A percentile compares a stretch with the other conserved stretches of the same genome.
phyloP scores from a whole-genome alignment of 1,284 basidiomycete species.

The Erythrobasidium hasegawianum region DNA sequence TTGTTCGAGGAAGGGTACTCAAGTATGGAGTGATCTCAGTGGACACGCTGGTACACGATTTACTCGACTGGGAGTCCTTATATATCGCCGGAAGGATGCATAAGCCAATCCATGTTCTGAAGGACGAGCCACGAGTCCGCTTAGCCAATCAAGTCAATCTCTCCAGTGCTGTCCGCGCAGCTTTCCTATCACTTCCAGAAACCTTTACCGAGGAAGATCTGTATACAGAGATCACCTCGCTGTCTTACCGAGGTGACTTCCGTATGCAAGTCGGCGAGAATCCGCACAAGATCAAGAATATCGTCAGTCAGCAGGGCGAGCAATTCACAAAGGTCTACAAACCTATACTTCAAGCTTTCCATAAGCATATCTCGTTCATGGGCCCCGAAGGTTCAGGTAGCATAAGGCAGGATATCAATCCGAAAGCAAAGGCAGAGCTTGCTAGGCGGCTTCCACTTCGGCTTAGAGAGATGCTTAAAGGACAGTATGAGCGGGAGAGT shows the following conservation, averaged over 20 bases:
- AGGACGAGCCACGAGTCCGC: constrained; percentile 79
- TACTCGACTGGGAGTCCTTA: constrained; percentile 86
- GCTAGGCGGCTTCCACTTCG: constrained; percentile 69
- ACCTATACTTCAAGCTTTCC: constrained; percentile 53
- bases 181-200: constrained; percentile 62
- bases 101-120: constrained; percentile 77
- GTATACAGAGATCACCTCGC: constrained; percentile 78
- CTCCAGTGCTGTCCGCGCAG: constrained; percentile 77
- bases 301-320: constrained; percentile 72
- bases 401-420: constrained; percentile 61
- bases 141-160: constrained; percentile 91
- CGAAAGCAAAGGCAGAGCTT: constrained; percentile 65
- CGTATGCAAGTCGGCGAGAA: constrained; percentile 91
- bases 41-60: constrained; percentile 79
- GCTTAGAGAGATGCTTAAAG: constrained; percentile 60
- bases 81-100: constrained; percentile 96
- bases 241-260: constrained; percentile 87
- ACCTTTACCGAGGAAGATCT: constrained; percentile 71
- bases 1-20: constrained; percentile 79
- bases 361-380: constrained; percentile 41
- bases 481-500: constrained; percentile 52
- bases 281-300: constrained; percentile 87
- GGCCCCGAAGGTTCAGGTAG: constrained; percentile 35
- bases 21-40: constrained; percentile 98
- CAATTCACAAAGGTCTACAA: constrained; percentile 87